A percentile compares a stretch with the other conserved stretches of the same genome.
phyloP scores from a whole-genome alignment of 164 flowering plant genomes.

The Nelumbo lutea region DNA sequence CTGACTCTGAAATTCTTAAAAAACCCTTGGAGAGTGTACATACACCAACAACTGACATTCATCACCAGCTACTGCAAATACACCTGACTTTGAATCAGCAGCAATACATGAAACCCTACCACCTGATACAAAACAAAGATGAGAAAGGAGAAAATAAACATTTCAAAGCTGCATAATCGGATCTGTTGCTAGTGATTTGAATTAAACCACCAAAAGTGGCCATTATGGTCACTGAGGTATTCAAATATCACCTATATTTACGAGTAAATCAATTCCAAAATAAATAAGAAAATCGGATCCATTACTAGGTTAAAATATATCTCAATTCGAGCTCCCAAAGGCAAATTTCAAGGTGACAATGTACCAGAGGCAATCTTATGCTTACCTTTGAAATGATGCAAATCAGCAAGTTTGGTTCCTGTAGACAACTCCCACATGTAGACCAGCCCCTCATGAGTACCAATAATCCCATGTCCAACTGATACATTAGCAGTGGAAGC shows the following conservation, averaged over 20 bases:
- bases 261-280: neutral
- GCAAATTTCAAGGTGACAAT: neutral
- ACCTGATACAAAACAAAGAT: conserved; percentile 29
- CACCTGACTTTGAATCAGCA: conserved; percentile 43
- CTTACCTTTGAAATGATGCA: conserved; percentile 62
- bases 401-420: conserved; percentile 45
- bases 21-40: conserved; percentile 17
- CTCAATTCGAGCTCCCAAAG: neutral
- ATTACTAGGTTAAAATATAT: too few species aligned
- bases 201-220: too few species aligned
- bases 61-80: conserved; percentile 55
- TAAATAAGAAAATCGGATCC: neutral
- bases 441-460: conserved; percentile 64
- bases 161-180: neutral
- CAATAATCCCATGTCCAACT: conserved; percentile 61
- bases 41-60: conserved; percentile 48
- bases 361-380: neutral
- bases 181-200: too few species aligned
- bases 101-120: conserved; percentile 53
- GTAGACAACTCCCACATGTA: conserved; percentile 76
- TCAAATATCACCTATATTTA: neutral
- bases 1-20: conserved; percentile 1
- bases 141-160: neutral
- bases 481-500: conserved; percentile 48
- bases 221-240: too few species aligned